Conservation (phyloP, 2,329 filamentous ascomycete species). For the Aspergillus pseudonomiae region DNA sequence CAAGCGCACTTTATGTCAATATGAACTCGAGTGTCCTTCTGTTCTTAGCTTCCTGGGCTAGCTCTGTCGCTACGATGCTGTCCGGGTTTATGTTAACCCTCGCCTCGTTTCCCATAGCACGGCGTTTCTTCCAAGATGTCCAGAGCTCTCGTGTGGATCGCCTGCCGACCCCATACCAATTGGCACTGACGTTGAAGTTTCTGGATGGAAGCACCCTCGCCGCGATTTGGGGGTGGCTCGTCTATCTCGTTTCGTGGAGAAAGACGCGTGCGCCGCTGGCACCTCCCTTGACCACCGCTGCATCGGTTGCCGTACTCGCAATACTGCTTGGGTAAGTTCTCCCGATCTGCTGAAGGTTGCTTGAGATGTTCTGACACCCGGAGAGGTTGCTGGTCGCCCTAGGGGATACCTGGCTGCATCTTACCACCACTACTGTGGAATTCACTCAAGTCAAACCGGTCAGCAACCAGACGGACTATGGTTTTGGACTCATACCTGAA, state of each 20-base stretch:
- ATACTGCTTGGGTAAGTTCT: background rate
- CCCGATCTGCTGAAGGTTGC: background rate
- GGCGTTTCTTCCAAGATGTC: conserved; percentile 10
- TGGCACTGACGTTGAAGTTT: conserved; percentile 20
- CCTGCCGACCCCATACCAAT: conserved; percentile 24
- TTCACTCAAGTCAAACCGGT: conserved; percentile 14
- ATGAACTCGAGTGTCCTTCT: conserved; percentile 14
- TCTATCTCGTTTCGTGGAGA: conserved; percentile 21
- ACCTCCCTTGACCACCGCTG: conserved; percentile 6
- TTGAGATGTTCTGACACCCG: background rate
- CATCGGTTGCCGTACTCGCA: background rate
- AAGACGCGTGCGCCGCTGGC: conserved; percentile 13
- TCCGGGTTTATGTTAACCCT: conserved; percentile 26
- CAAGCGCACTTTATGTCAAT: conserved; percentile 7
- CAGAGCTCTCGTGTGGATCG: conserved; percentile 10
- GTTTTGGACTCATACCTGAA: conserved; percentile 6
- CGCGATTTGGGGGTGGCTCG: conserved; percentile 18
- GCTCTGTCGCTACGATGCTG: conserved; percentile 26
- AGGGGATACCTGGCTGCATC: conserved; percentile 31
- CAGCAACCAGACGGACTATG: background rate
- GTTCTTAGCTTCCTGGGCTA: conserved; percentile 15
- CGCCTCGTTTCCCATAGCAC: conserved; percentile 26
- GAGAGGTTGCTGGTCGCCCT: conserved; percentile 20
- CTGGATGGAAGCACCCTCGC: conserved; percentile 17
- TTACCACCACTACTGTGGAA: conserved; percentile 26